Base-by-base conservation (phyloP, 2,329 filamentous ascomycete species). In the Fusarium coffeatum region DNA sequence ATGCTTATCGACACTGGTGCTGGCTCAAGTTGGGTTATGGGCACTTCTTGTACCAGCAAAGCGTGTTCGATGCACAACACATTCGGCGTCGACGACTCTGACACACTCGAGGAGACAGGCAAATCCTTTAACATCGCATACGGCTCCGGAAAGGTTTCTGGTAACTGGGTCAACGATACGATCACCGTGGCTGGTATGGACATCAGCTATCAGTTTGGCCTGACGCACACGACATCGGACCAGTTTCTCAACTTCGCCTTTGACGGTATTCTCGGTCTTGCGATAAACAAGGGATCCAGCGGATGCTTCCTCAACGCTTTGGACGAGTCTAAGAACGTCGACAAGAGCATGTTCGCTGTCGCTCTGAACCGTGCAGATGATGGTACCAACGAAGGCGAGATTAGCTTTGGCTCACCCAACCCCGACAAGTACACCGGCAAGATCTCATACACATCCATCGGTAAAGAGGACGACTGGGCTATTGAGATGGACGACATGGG, bases 221-320 rank as follows among this genome's bases (percentile, higher is more conserved):
- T 94, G 63, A 93, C 92, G 23, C 87, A 86, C 34, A 86, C 86
- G 25, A 92, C 92, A 3, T 93, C 92, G 2, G 80, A 88, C 54
- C 90, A 96, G 68, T 97, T 97, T 78, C 80, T 83, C 28, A 86
- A 87, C 55, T 97, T 95, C 73, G 91, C 93, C 3, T 94, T 97
- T 79, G 94, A 97, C 77, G 94, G 94, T 25, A 97, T 97, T 50
- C 82, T 97, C 5, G 94, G 93, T 6, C 81, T 97, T 25, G 91
- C 92, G 18, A 89, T 90, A 72, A 86, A 86, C 65, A 82, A 84
- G 13, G 86, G 86, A 5, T 83, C 82, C 37, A 86, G 86, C 8
- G 87, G 91, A 22, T 92, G 89, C 46, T 90, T 96, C 72, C 84
- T 96, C 77, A 83, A 90, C 41, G 81, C 85, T 3, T 80, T 97